These are phyloP conservation scores for Narthecium ossifragum DNA, from an alignment of 106 monocot genomes.

Conservation along the genomic window DNA sequence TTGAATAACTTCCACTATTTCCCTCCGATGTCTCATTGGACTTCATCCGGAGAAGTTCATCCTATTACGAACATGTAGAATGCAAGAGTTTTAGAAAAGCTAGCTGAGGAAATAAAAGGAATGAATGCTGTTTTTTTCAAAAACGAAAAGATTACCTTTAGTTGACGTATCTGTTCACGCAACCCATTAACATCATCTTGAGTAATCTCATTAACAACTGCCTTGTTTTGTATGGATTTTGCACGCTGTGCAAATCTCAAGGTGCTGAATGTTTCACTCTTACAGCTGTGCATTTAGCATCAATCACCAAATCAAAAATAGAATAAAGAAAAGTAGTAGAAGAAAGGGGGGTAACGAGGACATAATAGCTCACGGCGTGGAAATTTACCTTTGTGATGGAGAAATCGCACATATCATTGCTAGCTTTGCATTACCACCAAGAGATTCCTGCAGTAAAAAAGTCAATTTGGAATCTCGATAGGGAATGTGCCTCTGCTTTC, in stretches of 20 bases:
- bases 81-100: no score
- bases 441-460: conserved; percentile 97
- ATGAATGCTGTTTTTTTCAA: no score
- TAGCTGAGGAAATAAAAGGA: no score
- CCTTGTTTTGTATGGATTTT: conserved; percentile 88
- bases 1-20: conserved; percentile 55
- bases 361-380: background rate
- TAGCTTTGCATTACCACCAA: conserved; percentile 97
- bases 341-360: background rate
- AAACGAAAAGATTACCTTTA: conserved; percentile 50
- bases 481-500: conserved; percentile 93
- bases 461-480: conserved; percentile 97
- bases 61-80: conserved; percentile 12
- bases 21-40: conserved; percentile 34
- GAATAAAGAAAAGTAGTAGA: background rate
- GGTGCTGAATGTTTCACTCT: conserved; percentile 85
- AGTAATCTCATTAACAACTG: conserved; percentile 85
- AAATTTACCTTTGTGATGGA: conserved; percentile 62
- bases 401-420: conserved; percentile 98
- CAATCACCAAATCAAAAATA: conserved; percentile 1
- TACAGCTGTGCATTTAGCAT: conserved; percentile 58
- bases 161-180: conserved; percentile 81
- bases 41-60: conserved; percentile 87
- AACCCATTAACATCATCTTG: conserved; percentile 89
- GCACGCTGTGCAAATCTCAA: conserved; percentile 96